A percentile compares a stretch with the other conserved stretches of the same genome.
Evolutionary conservation across 768 basidiomycete species (phyloP).

Genomic region (Suillus variegatus): DNA sequence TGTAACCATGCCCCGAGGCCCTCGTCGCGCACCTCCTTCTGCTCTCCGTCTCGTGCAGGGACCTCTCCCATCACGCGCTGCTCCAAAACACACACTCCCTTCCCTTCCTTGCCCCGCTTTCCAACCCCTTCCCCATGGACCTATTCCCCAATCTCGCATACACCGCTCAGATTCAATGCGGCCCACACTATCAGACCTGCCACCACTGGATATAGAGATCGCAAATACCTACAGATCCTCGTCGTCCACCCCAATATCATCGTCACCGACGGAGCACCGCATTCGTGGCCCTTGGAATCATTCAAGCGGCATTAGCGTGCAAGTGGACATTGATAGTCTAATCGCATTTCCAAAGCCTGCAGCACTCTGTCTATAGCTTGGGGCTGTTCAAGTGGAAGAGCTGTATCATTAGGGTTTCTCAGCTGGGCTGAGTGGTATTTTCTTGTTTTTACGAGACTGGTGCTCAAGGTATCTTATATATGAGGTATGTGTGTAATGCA

Average conservation of each 20-base stretch:
- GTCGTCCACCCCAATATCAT: conserved; percentile 16
- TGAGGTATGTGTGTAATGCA: conserved; percentile 3
- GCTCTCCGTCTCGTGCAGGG: conserved; percentile 63
- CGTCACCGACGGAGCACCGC: conserved; percentile 19
- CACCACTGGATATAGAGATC: conserved; percentile 23
- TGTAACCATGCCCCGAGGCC: conserved; percentile 52
- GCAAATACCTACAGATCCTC: conserved; percentile 18
- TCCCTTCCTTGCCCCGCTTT: conserved; percentile 61
- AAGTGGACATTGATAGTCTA: conserved; percentile 48
- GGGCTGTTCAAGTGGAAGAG: neutral
- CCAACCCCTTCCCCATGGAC: conserved; percentile 30
- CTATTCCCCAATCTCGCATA: conserved; percentile 20
- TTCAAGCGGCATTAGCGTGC: conserved; percentile 43
- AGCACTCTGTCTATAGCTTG: conserved; percentile 25
- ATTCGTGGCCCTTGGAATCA: conserved; percentile 63
- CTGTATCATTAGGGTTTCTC: neutral
- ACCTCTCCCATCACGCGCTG: conserved; percentile 60
- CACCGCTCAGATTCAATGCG: conserved; percentile 11
- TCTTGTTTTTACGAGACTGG: conserved; percentile 11
- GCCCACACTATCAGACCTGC: conserved; percentile 22
- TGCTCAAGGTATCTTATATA: conserved; percentile 9
- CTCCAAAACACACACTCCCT: conserved; percentile 67
- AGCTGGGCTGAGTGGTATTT: conserved; percentile 11
- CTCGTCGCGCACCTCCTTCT: conserved; percentile 58
- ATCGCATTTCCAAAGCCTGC: conserved; percentile 49